Conservation (phyloP, 1,284 basidiomycete genomes). For the Malassezia slooffiae region DNA sequence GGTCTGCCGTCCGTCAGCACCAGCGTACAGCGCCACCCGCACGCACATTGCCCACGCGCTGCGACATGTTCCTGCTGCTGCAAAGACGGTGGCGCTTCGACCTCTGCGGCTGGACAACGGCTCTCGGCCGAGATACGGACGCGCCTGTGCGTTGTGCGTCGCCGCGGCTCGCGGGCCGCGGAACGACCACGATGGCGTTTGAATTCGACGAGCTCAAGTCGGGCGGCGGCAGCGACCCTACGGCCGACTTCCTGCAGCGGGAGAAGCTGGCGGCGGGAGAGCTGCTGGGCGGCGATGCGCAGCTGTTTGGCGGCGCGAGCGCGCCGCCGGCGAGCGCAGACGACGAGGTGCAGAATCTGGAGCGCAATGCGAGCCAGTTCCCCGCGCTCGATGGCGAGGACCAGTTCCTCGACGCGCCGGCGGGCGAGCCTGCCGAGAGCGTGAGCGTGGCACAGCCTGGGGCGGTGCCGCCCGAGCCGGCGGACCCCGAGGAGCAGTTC, state of each 20-base stretch:
- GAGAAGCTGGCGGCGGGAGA: conserved; percentile 38
- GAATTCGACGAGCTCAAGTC: conserved; percentile 15
- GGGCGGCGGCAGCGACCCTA: conserved; percentile 23
- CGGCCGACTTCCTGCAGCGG: conserved; percentile 43
- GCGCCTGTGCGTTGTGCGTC: no score
- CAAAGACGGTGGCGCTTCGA: no score
- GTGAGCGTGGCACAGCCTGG: no score
- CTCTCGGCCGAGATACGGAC: conserved; percentile 3
- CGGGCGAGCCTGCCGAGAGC: no score
- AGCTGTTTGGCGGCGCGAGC: conserved; percentile 37
- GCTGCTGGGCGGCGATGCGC: conserved; percentile 29
- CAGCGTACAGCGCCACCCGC: no score
- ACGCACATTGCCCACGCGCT: conserved; percentile 15
- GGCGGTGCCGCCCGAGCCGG: conserved; percentile 6
- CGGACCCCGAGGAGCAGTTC: conserved; percentile 6
- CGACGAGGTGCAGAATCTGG: conserved; percentile 25
- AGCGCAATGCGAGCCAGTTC: conserved; percentile 54
- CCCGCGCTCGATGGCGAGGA: conserved; percentile 49
- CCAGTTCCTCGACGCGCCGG: conserved; percentile 47
- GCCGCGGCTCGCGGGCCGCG: not conserved
- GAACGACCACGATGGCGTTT: conserved; percentile 16
- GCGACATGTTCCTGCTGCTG: conserved; percentile 12
- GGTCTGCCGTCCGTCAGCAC: conserved; percentile 55
- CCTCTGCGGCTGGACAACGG: not conserved
- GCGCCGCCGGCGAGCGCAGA: conserved; percentile 10